Base-by-base conservation (phyloP, 2,329 filamentous ascomycete species). In the Geosmithia morbida region DNA sequence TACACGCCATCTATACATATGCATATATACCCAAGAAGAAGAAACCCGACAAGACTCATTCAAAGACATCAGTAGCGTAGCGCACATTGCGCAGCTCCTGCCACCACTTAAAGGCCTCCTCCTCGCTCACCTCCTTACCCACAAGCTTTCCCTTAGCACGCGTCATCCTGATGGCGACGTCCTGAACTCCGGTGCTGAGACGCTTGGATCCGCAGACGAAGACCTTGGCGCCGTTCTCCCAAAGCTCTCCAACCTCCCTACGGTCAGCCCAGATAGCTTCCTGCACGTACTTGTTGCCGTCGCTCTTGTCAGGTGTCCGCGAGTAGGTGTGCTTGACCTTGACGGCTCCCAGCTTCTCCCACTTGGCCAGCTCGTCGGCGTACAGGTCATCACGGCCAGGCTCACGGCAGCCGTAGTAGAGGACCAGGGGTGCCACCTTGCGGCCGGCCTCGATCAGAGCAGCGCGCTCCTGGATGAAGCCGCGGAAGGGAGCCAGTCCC, bases 141-240 rank as follows among this genome's bases (percentile, higher is more conserved):
- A 49, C n/a, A 26, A 55, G 49, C 49, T 56, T 53, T 20, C 49
- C 1, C 7, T 50, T 43, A 2, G 33, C 33, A 37, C 33, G 13
- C 33, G 6, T 37, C 17, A 55, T 41, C 49, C 29, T 49, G 17
- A 54, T 53, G 14, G 60, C 49, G 16, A 51, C 52, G 47, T 63
- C 60, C 48, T 64, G 60, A 4, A 73, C 64, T 1, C 57, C 64
- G 41, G 67, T 63, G 2, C 64, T 68, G 2, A 74, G 59, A 7
- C 56, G 57, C 13, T 66, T 61, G 40, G 70, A 72, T 0, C 81
- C 80, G 55, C 80, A 84, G 0, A 83, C 74, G 56, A 74, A 83
- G 4, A 81, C 60, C 55, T 73, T 72, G 1, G 76, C 63, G 0
- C 62, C 64, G 8, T 44, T 13, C 10, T 58, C 50, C 66, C 66